Evolutionary conservation across 805 yeast species (phyloP).

Genomic region (Nadsonia fulvescens): DNA sequence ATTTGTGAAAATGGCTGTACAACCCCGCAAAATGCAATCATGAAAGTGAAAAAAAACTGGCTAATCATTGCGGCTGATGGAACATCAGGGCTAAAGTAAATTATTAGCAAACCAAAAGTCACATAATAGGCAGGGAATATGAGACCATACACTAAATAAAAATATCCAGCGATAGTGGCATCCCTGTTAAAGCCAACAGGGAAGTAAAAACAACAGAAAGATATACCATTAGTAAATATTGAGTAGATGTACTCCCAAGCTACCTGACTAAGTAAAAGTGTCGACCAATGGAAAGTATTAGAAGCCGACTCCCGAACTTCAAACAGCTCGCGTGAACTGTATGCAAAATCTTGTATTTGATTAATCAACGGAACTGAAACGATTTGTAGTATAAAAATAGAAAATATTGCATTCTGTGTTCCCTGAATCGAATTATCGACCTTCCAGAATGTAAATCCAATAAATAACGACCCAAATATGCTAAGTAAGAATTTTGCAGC

Average conservation of each 20-base stretch:
- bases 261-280: constrained; percentile 34
- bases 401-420: constrained; percentile 41
- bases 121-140: constrained; percentile 34
- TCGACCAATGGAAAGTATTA: constrained; percentile 58
- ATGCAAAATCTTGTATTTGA: constrained; percentile 44
- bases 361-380: constrained; percentile 39
- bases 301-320: constrained; percentile 58
- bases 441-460: constrained; percentile 57
- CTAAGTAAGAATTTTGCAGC: constrained; percentile 38
- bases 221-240: constrained; percentile 29
- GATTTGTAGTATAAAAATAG: constrained; percentile 40
- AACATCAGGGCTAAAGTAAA: constrained; percentile 45
- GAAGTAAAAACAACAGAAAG: constrained; percentile 35
- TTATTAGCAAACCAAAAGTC: constrained; percentile 34
- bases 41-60: constrained; percentile 36
- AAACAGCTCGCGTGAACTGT: constrained; percentile 38
- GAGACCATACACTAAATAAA: constrained; percentile 32
- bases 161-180: constrained; percentile 31
- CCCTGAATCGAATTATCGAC: constrained; percentile 34
- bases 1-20: constrained; percentile 35
- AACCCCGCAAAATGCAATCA: constrained; percentile 53
- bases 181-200: constrained; percentile 26
- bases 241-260: constrained; percentile 46
- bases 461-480: constrained; percentile 36
- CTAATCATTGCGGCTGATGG: constrained; percentile 47